Conservation (phyloP, 805 yeast species). For the Henningerozyma blattae region DNA sequence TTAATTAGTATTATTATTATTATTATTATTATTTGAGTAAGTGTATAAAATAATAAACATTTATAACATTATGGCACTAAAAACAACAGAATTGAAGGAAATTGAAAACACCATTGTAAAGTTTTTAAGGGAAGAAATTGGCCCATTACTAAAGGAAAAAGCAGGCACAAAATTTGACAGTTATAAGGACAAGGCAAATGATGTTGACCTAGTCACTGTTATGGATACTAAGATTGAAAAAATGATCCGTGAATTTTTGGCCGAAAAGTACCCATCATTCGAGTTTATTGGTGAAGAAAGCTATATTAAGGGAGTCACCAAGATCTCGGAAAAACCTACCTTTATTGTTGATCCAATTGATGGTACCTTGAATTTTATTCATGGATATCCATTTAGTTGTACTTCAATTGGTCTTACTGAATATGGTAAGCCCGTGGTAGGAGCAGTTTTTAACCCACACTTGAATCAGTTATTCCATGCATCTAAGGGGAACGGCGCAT, state of each 20-base stretch:
- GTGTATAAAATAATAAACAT: not conserved
- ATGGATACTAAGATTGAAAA: slow-evolving; percentile 45
- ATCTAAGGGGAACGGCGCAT: slow-evolving; percentile 44
- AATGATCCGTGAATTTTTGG: slow-evolving; percentile 22
- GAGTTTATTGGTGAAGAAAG: slow-evolving; percentile 54
- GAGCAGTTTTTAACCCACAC: slow-evolving; percentile 56
- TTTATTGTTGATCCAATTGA: slow-evolving; percentile 57
- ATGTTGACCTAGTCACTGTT: slow-evolving; percentile 52
- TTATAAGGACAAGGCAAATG: slow-evolving; percentile 45
- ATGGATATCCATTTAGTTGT: slow-evolving; percentile 49
- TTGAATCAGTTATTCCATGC: slow-evolving; percentile 41
- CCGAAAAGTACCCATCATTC: slow-evolving; percentile 34
- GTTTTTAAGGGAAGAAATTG: slow-evolving; percentile 14
- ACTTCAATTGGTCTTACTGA: slow-evolving; percentile 48
- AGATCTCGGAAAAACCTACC: slow-evolving; percentile 40
- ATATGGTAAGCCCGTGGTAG: slow-evolving; percentile 39
- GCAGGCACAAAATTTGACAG: slow-evolving; percentile 22
- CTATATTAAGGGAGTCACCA: slow-evolving; percentile 36
- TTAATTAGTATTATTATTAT: too few species aligned
- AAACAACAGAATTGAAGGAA: slow-evolving; percentile 14
- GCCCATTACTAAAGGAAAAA: slow-evolving; percentile 16
- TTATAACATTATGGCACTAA: slow-evolving; percentile 8
- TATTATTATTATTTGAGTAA: too few species aligned
- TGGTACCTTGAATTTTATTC: slow-evolving; percentile 56
- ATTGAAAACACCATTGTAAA: slow-evolving; percentile 16